Percentiles rank a stretch among this genome's conserved stretches.
phyloP scores from a whole-genome alignment of 306 rosid genomes.

The Cyamopsis tetragonoloba region DNA sequence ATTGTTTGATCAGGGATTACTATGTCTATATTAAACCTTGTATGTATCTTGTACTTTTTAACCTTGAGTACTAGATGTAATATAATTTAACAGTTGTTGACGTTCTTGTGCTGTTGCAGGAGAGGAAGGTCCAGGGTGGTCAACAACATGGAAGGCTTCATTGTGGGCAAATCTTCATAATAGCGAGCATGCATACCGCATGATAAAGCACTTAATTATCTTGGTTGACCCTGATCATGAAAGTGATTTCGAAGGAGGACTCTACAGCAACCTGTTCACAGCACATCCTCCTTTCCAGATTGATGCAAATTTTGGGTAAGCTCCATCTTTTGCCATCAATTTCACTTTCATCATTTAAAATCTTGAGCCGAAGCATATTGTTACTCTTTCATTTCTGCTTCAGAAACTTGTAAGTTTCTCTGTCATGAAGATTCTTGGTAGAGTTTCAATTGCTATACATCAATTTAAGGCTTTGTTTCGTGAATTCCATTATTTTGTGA shows the following conservation, averaged over 20 bases:
- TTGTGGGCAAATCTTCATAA: constrained; percentile 85
- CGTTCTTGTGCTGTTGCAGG: constrained; percentile 48
- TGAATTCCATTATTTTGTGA: background rate
- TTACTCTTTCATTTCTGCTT: background rate
- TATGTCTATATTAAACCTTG: constrained; percentile 7
- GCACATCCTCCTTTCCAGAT: constrained; percentile 97
- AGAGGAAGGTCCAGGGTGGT: constrained; percentile 99
- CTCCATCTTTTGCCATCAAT: constrained; percentile 4
- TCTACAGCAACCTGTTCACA: constrained; percentile 86
- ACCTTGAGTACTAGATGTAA: background rate
- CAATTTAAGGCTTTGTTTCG: constrained; percentile 10
- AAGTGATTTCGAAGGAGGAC: constrained; percentile 71
- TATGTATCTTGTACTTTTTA: background rate
- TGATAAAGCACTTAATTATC: constrained; percentile 81
- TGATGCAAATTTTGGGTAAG: constrained; percentile 95
- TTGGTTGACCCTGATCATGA: constrained; percentile 86
- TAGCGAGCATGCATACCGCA: constrained; percentile 82
- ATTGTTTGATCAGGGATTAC: background rate
- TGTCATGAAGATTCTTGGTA: background rate
- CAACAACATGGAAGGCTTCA: constrained; percentile 81
- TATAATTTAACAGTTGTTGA: constrained; percentile 7
- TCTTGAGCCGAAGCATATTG: constrained; percentile 8
- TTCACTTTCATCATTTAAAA: constrained; percentile 18
- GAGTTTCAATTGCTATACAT: background rate
- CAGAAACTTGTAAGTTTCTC: background rate